Evolutionary conservation across 345 rosid genomes (phyloP).

Genomic region (Acer yangbiense): DNA sequence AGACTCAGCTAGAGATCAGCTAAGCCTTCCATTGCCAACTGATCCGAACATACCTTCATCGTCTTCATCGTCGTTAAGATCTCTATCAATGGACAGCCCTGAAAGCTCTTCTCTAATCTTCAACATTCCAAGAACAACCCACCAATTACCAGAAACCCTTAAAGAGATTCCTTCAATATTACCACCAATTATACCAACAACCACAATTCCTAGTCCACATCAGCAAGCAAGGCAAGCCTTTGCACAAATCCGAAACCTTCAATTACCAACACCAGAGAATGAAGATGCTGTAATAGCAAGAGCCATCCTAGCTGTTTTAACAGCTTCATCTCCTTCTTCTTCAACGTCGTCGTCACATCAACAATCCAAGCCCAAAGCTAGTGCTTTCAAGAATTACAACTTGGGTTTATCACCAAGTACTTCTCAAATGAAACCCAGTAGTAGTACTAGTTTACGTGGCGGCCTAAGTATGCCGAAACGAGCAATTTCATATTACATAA

Average conservation of each 20-base stretch:
- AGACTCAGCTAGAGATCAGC: slow-evolving; percentile 39
- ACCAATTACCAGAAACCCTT: slow-evolving; percentile 14
- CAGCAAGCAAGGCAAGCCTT: slow-evolving; percentile 46
- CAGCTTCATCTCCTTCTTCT: slow-evolving; percentile 57
- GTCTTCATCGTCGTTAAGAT: slow-evolving; percentile 74
- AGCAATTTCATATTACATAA: slow-evolving; percentile 46
- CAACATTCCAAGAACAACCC: slow-evolving; percentile 41
- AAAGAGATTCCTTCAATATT: slow-evolving; percentile 13
- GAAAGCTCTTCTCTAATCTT: slow-evolving; percentile 62
- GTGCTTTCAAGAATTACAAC: slow-evolving; percentile 55
- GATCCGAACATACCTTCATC: slow-evolving; percentile 44
- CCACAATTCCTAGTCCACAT: slow-evolving; percentile 15
- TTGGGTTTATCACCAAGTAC: slow-evolving; percentile 11
- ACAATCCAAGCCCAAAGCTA: slow-evolving; percentile 24
- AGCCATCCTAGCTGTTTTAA: slow-evolving; percentile 71
- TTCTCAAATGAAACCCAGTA: slow-evolving; percentile 10
- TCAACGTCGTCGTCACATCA: slow-evolving; percentile 35
- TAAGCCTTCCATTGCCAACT: slow-evolving; percentile 24
- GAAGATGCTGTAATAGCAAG: slow-evolving; percentile 59
- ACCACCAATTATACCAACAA: slow-evolving; percentile 19
- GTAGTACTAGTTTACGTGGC: slow-evolving; percentile 6
- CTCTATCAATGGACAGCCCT: slow-evolving; percentile 63
- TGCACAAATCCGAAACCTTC: slow-evolving; percentile 25
- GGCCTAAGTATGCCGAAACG: slow-evolving; percentile 55
- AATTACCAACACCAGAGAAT: slow-evolving; percentile 37